Conservation (phyloP, 495 filamentous ascomycete species). For the Cercophora sp. region DNA sequence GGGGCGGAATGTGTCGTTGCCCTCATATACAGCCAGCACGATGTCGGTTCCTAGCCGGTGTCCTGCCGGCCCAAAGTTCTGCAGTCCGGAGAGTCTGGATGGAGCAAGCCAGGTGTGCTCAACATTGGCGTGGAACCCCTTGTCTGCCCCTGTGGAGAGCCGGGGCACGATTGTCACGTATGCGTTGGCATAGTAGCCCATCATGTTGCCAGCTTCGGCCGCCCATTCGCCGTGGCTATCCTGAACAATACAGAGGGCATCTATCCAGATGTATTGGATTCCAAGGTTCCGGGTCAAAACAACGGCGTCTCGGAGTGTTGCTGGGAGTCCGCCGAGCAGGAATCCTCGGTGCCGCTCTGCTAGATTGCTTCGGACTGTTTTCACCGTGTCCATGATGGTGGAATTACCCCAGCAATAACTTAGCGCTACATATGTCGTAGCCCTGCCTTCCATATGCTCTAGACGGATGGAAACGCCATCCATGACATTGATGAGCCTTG, state of each 20-base stretch:
- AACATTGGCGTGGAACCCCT: neutral
- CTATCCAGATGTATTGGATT: neutral
- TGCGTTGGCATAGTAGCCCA: neutral
- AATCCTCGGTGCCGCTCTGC: neutral
- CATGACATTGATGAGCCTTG: neutral
- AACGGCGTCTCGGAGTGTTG: neutral
- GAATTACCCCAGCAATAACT: slow-evolving; percentile 5
- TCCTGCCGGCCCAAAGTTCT: no score
- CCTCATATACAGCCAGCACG: neutral
- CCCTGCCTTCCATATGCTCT: neutral
- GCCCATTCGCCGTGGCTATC: neutral
- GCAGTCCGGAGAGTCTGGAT: no score
- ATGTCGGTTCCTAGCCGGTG: neutral
- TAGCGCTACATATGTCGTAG: neutral
- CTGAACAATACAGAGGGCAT: slow-evolving; percentile 2
- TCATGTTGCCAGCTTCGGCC: slow-evolving; percentile 1
- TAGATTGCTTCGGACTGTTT: neutral
- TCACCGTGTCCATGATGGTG: neutral
- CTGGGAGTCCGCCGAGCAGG: neutral
- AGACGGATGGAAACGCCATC: neutral
- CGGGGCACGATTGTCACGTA: neutral
- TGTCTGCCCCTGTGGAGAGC: neutral
- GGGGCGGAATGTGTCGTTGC: neutral
- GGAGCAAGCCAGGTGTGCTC: no score
- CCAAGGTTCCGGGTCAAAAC: neutral